phyloP scores from a whole-genome alignment of 495 filamentous ascomycete species.

The Xylaria intraflava region DNA sequence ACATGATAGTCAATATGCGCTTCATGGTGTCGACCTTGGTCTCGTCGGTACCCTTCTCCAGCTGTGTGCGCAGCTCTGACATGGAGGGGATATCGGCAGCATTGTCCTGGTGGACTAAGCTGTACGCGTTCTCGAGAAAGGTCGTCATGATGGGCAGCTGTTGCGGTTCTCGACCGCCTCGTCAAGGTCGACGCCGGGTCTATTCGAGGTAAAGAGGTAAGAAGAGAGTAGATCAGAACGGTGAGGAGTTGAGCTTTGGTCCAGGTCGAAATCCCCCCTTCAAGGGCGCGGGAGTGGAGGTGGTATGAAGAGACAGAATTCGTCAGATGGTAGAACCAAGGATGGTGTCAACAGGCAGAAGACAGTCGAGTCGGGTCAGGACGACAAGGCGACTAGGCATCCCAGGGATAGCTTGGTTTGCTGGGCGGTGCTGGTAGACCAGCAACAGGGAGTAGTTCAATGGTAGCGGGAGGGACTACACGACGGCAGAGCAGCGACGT shows the following conservation, averaged over 20 bases:
- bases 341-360: constrained; percentile 15
- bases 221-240: background rate
- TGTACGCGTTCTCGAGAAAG: constrained; percentile 90
- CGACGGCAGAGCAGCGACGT: background rate
- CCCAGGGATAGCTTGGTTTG: constrained; percentile 9
- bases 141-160: constrained; percentile 70
- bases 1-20: constrained; percentile 91
- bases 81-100: constrained; percentile 81
- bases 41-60: constrained; percentile 97
- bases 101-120: constrained; percentile 93
- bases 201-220: background rate
- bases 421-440: background rate
- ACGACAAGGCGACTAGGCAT: constrained; percentile 20
- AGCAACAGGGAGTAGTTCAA: background rate
- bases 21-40: constrained; percentile 98
- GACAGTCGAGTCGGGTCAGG: constrained; percentile 14
- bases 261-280: background rate
- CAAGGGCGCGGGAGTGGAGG: background rate
- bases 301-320: constrained; percentile 8
- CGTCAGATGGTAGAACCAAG: background rate
- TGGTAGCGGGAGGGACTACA: background rate
- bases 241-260: background rate
- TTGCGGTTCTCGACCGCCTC: constrained; percentile 26
- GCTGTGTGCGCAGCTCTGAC: constrained; percentile 84
- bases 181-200: constrained; percentile 3